These are phyloP conservation scores for Coemansia sp. DNA, from an alignment of 192 early-diverging fungal species.

Conservation along the genomic window DNA sequence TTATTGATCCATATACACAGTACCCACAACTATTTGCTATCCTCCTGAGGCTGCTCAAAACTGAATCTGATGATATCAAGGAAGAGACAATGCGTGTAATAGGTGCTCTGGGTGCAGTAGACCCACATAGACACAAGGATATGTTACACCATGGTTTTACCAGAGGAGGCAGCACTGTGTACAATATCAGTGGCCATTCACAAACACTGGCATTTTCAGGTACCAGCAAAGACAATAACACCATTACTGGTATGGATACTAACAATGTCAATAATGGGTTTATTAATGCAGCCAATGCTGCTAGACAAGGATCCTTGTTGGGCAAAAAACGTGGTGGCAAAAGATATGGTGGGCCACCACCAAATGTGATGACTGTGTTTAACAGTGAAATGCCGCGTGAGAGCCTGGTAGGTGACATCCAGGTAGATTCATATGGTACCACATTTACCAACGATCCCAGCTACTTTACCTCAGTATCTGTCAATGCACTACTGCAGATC, in stretches of 20 bases:
- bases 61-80: slow-evolving; percentile 76
- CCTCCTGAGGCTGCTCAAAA: slow-evolving; percentile 79
- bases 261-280: neutral
- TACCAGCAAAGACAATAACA: neutral
- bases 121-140: slow-evolving; percentile 76
- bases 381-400: slow-evolving; percentile 15
- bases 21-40: slow-evolving; percentile 84
- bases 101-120: slow-evolving; percentile 92
- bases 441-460: slow-evolving; percentile 58
- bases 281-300: neutral
- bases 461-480: slow-evolving; percentile 90
- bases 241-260: neutral
- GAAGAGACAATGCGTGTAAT: slow-evolving; percentile 86
- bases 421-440: slow-evolving; percentile 11
- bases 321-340: slow-evolving; percentile 6
- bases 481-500: slow-evolving; percentile 86
- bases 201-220: neutral
- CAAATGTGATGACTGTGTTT: slow-evolving; percentile 24
- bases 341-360: slow-evolving; percentile 12
- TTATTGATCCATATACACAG: slow-evolving; percentile 85
- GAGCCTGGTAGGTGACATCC: slow-evolving; percentile 19
- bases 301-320: neutral
- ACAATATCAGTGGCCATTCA: neutral
- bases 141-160: neutral
- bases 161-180: neutral